Evolutionary conservation across 2,329 filamentous ascomycete genomes (phyloP), one percentile per base, ranked within the genome.

Genomic region (Trichoderma gracile): DNA sequence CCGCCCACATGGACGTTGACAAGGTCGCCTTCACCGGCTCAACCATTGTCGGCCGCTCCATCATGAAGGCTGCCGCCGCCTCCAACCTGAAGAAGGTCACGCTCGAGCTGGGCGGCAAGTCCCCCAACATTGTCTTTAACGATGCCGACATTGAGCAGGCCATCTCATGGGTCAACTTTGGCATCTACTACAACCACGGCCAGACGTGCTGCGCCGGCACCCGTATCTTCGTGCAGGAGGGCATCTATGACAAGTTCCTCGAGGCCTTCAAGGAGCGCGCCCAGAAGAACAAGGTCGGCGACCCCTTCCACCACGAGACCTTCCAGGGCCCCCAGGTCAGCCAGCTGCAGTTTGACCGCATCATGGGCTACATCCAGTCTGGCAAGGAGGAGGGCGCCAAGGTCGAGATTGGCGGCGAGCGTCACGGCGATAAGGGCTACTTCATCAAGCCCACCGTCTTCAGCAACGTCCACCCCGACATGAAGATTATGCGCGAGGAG

Each of bases 361-460:
- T 96, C 80, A 94, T 95, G 91, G 83, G 83, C 74, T 90, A 86
- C 79, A 91, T 96, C 72, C 83, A 94, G 75, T 81, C 84, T 68
- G 85, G 85, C 59, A 86, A 84, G 79, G 79, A 83, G 43, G 82
- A 84, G 72, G 85, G 85, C 66, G 85, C 85, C 66, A 84, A 74
- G 6, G 75, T 95, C 67, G 88, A 89, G 75, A 88, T 73, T 45
- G 78, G 78, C 61, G 78, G 78, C 50, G 73, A 74, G 66, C 74
- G 76, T 71, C 89, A 89, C 78, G 91, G 91, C 67, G 75, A 82
- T 74, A 88, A 92, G 83, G 91, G 91, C 67, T 96, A 91, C 86
- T 96, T 94, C 83, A 94, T 96, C 78, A 82, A 94, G 83, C 92
- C 92, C 46, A 96, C 92, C 73, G 92, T 96, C 81, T 96, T 96